These are phyloP conservation scores for Xanthoconium stramineum DNA, from an alignment of 768 basidiomycete species.

Conservation along the genomic window DNA sequence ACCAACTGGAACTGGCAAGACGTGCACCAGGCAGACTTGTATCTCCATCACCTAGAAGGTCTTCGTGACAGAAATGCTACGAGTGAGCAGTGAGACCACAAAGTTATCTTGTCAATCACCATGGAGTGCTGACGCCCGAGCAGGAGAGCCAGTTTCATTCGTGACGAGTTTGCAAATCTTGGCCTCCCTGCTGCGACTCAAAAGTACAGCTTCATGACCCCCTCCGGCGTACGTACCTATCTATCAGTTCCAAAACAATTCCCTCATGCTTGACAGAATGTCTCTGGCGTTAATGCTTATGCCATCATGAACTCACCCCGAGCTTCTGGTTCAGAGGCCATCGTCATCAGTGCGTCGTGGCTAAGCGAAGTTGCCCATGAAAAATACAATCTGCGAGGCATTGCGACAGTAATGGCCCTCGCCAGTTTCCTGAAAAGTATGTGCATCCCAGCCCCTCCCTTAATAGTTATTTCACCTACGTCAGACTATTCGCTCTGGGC, in stretches of 20 bases:
- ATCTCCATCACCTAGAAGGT: constrained; percentile 65
- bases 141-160: constrained; percentile 66
- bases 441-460: constrained; percentile 13
- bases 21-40: constrained; percentile 82
- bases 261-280: constrained; percentile 35
- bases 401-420: constrained; percentile 82
- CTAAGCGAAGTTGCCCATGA: constrained; percentile 58
- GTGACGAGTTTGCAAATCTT: constrained; percentile 64
- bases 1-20: constrained; percentile 92
- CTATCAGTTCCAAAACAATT: background rate
- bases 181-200: constrained; percentile 74
- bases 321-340: constrained; percentile 89
- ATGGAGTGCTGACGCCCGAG: background rate
- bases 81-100: constrained; percentile 61
- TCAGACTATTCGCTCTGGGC: constrained; percentile 90
- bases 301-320: constrained; percentile 81
- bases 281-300: constrained; percentile 77
- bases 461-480: constrained; percentile 2
- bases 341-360: constrained; percentile 92
- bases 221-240: constrained; percentile 41
- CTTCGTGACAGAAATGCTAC: constrained; percentile 62
- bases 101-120: background rate
- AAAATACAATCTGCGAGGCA: constrained; percentile 76
- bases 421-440: constrained; percentile 80
- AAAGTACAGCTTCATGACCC: constrained; percentile 55